Conservation (phyloP, 768 basidiomycete genomes). For the Leccinum aurantiacum region DNA sequence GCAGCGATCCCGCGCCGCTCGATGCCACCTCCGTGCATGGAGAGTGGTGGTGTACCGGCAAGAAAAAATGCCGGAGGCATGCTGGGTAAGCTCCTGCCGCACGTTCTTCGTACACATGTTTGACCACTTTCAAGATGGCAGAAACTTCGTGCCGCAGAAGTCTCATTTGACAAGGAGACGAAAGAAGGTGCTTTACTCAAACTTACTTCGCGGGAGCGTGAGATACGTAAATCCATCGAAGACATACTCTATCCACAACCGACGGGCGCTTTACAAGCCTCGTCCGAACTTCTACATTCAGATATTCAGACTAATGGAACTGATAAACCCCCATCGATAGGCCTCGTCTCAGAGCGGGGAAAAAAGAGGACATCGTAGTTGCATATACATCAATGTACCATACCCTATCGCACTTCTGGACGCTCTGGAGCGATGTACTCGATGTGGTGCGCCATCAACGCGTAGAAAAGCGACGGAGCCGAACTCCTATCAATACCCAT, state of each 20-base stretch:
- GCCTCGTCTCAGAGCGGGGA: conserved; percentile 53
- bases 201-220: conserved; percentile 73
- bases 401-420: conserved; percentile 26
- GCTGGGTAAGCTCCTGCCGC: conserved; percentile 49
- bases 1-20: conserved; percentile 41
- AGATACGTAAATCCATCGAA: conserved; percentile 75
- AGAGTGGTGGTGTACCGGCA: conserved; percentile 81
- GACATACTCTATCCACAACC: conserved; percentile 59
- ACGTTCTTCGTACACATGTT: not conserved
- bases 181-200: conserved; percentile 65
- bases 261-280: conserved; percentile 35
- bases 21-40: conserved; percentile 34
- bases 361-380: conserved; percentile 51
- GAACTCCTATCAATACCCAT: conserved; percentile 66
- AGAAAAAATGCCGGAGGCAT: conserved; percentile 77
- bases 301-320: conserved; percentile 48
- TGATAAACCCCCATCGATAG: conserved; percentile 35
- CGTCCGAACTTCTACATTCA: conserved; percentile 34
- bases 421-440: conserved; percentile 12
- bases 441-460: conserved; percentile 17
- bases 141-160: conserved; percentile 67
- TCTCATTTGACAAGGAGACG: conserved; percentile 72
- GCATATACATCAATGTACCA: conserved; percentile 21
- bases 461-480: conserved; percentile 12
- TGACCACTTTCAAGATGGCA: conserved; percentile 61